Base-by-base conservation (phyloP, 2,329 filamentous ascomycete genomes). In the Aspergillus aculeatus region DNA sequence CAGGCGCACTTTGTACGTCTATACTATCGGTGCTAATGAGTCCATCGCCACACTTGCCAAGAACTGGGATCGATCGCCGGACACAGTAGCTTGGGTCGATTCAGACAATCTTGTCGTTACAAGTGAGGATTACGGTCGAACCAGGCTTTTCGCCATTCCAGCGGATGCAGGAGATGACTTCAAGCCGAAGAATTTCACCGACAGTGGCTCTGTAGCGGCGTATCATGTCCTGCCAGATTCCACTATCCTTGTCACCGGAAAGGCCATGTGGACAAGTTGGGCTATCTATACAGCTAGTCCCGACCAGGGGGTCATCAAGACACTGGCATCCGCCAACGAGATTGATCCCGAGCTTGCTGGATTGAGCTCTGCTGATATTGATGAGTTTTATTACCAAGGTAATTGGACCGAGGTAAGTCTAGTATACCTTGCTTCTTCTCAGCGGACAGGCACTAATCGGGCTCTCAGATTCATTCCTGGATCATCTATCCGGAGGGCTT, bases 71-170 rank as follows among this genome's bases (percentile, higher is more conserved):
- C 74, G 80, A 12, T 85, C 83, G 60, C 83, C 84, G 0, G 73
- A 74, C 56, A 71, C 76, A 0, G 75, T 86, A 19, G 71, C 74
- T 16, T 87, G 83, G 82, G 64, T 71, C 1, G 78, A 86, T 65
- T 79, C 88, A 57, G 79, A 83, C 59, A 82, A 84, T 54, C 75
- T 96, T 5, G 90, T 89, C 67, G 83, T 93, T n/a, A 84, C 85
- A 1, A 90, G 89, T 3, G 91, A 96, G 73, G 84, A 89, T 56
- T 76, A 84, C 44, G 92, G 87, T 1, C 82, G 84, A 50, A 80
- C 79, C 9, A 68, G 69, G 4, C 66, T 78, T 0, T 78, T 78
- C 59, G 59, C 70, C 16, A 41, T 80, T 21, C 73, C 76, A 5
- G 58, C 67, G 5, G 56, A 72, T 54, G 76, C 75, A 11, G 63